Percentiles rank a stretch among this genome's conserved stretches.
Evolutionary conservation across 352 stramenopile genomes (phyloP).

Genomic region (Phytophthora capsici): DNA sequence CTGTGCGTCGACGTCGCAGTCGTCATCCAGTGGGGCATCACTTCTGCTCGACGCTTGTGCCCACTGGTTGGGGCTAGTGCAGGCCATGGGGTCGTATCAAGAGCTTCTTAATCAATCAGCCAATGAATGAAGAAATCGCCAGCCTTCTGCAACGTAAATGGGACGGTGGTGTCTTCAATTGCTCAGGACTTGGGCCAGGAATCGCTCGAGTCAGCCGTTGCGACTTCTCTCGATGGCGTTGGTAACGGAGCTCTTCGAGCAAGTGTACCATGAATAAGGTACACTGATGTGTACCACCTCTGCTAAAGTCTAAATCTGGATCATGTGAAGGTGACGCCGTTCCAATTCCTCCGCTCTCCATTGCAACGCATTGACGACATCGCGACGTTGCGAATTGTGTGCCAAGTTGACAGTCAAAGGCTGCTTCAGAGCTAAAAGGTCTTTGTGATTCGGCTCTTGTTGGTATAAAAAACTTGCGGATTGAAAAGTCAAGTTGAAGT

Average conservation of each 20-base stretch:
- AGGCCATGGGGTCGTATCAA: slow-evolving; percentile 17
- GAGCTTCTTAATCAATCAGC: slow-evolving; percentile 22
- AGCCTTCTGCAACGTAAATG: background rate
- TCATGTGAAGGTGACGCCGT: slow-evolving; percentile 17
- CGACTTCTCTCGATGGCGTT: slow-evolving; percentile 7
- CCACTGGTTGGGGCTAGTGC: slow-evolving; percentile 33
- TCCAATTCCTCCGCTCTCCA: slow-evolving; percentile 5
- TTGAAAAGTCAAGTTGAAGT: slow-evolving; percentile 20
- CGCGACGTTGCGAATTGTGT: slow-evolving; percentile 12
- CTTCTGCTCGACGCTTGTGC: slow-evolving; percentile 15
- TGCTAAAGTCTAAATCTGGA: slow-evolving; percentile 25
- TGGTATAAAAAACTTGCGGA: too few species aligned
- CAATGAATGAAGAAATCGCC: background rate
- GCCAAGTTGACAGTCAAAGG: background rate
- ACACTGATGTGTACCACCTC: background rate
- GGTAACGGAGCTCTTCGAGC: slow-evolving; percentile 18
- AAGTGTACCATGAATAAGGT: slow-evolving; percentile 3
- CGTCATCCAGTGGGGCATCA: slow-evolving; percentile 11
- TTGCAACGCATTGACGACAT: slow-evolving; percentile 10
- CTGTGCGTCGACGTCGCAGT: slow-evolving; percentile 5
- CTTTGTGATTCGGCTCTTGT: too few species aligned
- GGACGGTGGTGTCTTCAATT: slow-evolving; percentile 23
- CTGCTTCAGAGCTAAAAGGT: background rate
- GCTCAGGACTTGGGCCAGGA: background rate
- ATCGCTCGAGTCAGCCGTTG: slow-evolving; percentile 2